phyloP scores from a whole-genome alignment of 225 moss, liverwort and hornwort species.

The Ulota crispa region DNA sequence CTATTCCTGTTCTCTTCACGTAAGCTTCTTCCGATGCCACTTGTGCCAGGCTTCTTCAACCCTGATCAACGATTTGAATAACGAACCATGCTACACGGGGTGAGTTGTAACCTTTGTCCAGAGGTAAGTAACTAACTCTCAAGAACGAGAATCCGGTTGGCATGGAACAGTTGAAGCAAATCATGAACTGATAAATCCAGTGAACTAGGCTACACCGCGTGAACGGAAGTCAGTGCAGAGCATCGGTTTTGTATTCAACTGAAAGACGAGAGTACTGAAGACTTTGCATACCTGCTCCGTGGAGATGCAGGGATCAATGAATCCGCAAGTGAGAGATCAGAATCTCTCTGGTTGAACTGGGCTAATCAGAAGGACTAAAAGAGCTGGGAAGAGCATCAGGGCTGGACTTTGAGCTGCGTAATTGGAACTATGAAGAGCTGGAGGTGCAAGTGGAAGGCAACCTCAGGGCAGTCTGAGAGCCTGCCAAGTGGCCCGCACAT shows the following conservation, averaged over 20 bases:
- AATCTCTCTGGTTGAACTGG: not conserved
- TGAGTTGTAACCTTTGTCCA: not conserved
- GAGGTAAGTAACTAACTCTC: not conserved
- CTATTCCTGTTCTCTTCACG: not conserved
- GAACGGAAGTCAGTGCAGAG: not conserved
- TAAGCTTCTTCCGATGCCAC: constrained; percentile 15
- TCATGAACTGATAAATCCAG: constrained; percentile 5
- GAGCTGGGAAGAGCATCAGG: not conserved
- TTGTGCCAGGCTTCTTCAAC: not conserved
- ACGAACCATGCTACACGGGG: not conserved
- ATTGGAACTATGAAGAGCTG: constrained; percentile 10
- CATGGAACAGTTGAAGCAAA: not conserved
- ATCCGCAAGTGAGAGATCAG: not conserved
- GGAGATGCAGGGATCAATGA: constrained; percentile 11
- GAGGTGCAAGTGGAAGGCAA: constrained; percentile 18
- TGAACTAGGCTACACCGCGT: not conserved
- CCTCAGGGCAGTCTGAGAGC: not conserved
- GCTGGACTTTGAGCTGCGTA: not conserved
- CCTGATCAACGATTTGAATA: constrained; percentile 15
- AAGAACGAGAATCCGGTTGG: not conserved
- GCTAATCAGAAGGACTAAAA: not conserved
- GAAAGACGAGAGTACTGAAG: not conserved
- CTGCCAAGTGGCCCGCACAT: constrained; percentile 43
- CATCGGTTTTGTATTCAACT: not conserved
- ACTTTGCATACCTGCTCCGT: constrained; percentile 13